phyloP scores from a whole-genome alignment of 352 stramenopile species.

The Albugo laibachii region DNA sequence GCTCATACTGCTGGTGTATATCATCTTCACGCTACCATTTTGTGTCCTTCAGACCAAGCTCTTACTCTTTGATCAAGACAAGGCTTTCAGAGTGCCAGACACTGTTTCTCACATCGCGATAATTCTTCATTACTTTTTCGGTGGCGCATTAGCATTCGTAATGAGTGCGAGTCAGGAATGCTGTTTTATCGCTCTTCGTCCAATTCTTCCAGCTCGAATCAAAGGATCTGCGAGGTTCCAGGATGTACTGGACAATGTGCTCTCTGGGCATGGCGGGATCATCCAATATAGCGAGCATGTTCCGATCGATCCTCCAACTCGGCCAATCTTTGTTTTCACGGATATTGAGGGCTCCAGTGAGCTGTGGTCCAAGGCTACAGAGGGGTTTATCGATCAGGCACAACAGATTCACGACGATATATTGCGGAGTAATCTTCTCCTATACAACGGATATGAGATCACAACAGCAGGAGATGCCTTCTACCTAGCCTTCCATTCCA shows the following conservation, averaged over 20 bases:
- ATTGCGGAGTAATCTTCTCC: constrained; percentile 25
- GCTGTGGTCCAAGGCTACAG: constrained; percentile 27
- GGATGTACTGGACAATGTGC: constrained; percentile 2
- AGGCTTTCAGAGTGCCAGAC: constrained; percentile 27
- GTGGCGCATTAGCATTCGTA: constrained; percentile 30
- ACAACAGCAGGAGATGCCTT: constrained; percentile 60
- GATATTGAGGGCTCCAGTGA: constrained; percentile 64
- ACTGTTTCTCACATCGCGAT: constrained; percentile 29
- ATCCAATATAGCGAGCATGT: not conserved
- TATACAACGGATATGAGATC: constrained; percentile 60
- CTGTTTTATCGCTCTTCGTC: constrained; percentile 25
- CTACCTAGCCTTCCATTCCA: constrained; percentile 51
- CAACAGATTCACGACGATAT: constrained; percentile 56
- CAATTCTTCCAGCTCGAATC: constrained; percentile 29
- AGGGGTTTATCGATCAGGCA: constrained; percentile 32
- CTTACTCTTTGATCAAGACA: constrained; percentile 16
- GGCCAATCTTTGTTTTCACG: constrained; percentile 50
- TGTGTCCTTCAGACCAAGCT: constrained; percentile 25
- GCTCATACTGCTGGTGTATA: not conserved
- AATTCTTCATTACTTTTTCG: constrained; percentile 49
- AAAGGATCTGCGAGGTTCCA: constrained; percentile 28
- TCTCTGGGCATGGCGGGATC: not conserved
- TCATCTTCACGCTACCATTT: constrained; percentile 51
- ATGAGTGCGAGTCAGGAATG: constrained; percentile 49
- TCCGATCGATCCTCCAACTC: constrained; percentile 7